A percentile compares a stretch with the other conserved stretches of the same genome.
Conservation (phyloP, 208 protist genomes). For the Trypanosoma mega region DNA sequence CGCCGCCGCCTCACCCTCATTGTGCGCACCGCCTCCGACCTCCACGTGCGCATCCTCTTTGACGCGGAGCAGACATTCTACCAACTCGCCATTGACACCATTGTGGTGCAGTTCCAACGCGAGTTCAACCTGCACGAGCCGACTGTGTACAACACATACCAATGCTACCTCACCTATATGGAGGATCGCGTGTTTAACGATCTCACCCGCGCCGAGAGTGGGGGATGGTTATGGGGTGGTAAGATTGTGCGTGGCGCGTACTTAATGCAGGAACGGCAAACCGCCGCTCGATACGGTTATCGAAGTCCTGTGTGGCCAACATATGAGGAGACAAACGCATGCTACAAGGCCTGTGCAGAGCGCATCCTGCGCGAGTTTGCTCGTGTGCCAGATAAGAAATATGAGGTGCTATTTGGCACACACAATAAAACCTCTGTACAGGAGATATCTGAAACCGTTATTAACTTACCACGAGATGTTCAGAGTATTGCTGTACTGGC, state of each 20-base stretch:
- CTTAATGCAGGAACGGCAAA: slow-evolving; percentile 88
- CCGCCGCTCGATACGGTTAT: slow-evolving; percentile 74
- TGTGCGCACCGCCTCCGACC: slow-evolving; percentile 53
- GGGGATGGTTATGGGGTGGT: slow-evolving; percentile 90
- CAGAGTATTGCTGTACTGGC: slow-evolving; percentile 83
- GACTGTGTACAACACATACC: slow-evolving; percentile 97
- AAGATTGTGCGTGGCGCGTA: slow-evolving; percentile 98
- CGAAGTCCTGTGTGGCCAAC: slow-evolving; percentile 89
- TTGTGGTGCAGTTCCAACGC: slow-evolving; percentile 82
- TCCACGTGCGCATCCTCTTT: slow-evolving; percentile 87
- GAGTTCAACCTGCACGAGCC: slow-evolving; percentile 90
- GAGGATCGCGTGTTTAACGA: slow-evolving; percentile 87
- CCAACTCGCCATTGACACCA: slow-evolving; percentile 95
- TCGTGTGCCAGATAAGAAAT: slow-evolving; percentile 43
- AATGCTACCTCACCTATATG: slow-evolving; percentile 96
- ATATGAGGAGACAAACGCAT: slow-evolving; percentile 90
- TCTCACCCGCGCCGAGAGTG: slow-evolving; percentile 66
- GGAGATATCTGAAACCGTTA: slow-evolving; percentile 64
- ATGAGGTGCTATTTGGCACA: slow-evolving; percentile 89
- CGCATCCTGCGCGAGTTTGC: slow-evolving; percentile 64
- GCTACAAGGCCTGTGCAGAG: slow-evolving; percentile 80
- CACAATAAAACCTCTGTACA: slow-evolving; percentile 92
- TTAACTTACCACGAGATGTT: slow-evolving; percentile 40
- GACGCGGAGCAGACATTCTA: slow-evolving; percentile 98
- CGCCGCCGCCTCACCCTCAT: slow-evolving; percentile 71